Percentiles rank a stretch among this genome's conserved stretches.
Conservation (phyloP, 2,329 filamentous ascomycete species). For the Xylaria sp. region DNA sequence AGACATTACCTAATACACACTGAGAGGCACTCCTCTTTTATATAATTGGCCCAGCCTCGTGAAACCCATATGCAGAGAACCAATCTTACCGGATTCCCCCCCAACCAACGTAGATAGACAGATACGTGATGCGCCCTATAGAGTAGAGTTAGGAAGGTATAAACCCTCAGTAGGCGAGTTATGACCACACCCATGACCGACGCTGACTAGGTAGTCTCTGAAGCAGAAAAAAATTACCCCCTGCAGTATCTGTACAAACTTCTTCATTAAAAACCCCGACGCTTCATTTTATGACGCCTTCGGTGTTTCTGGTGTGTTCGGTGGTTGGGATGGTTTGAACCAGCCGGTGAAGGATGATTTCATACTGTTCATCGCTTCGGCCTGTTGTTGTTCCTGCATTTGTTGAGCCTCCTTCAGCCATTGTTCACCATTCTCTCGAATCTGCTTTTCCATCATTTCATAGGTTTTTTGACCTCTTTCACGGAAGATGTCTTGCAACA, state of each 20-base stretch:
- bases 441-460: constrained; percentile 87
- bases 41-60: constrained; percentile 27
- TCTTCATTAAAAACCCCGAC: constrained; percentile 2
- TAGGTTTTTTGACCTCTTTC: constrained; percentile 93
- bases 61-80: constrained; percentile 32
- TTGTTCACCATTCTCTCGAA: constrained; percentile 91
- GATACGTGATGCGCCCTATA: constrained; percentile 21
- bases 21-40: constrained; percentile 26
- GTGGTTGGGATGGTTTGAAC: constrained; percentile 52
- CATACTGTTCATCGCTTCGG: constrained; percentile 93
- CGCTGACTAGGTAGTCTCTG: constrained; percentile 13
- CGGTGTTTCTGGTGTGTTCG: constrained; percentile 30
- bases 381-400: constrained; percentile 86
- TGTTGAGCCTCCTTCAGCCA: constrained; percentile 95
- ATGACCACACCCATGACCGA: constrained; percentile 18
- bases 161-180: neutral
- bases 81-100: constrained; percentile 18
- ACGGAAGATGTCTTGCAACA: constrained; percentile 93
- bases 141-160: constrained; percentile 35
- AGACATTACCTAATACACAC: constrained; percentile 42
- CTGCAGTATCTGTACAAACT: constrained; percentile 25
- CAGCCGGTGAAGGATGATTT: constrained; percentile 77
- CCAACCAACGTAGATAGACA: constrained; percentile 27
- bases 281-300: constrained; percentile 37
- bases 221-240: constrained; percentile 25